These are phyloP conservation scores for Trichoderma gracile DNA, from an alignment of 2,329 filamentous ascomycete genomes.

Conservation along the genomic window DNA sequence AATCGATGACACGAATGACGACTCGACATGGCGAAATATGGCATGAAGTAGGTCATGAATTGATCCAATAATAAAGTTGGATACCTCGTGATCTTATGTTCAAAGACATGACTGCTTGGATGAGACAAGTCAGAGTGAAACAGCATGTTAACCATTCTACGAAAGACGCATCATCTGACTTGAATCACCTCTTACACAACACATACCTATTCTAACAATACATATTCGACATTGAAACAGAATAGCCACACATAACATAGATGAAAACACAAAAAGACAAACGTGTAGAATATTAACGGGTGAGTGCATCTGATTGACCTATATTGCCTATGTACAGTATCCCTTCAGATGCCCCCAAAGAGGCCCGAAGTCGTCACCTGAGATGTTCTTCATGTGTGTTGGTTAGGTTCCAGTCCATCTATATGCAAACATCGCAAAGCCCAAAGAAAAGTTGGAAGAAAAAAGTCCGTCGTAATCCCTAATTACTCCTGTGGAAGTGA, in stretches of 20 bases:
- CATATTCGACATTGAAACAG: too few relatives aligned
- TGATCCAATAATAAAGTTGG: too few relatives aligned
- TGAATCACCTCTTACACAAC: too few relatives aligned
- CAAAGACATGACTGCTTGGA: too few relatives aligned
- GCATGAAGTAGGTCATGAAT: too few relatives aligned
- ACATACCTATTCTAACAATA: too few relatives aligned
- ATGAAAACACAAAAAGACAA: neutral
- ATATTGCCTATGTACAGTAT: constrained; percentile 26
- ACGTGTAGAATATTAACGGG: constrained; percentile 8
- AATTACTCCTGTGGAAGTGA: constrained; percentile 29
- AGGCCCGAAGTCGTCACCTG: constrained; percentile 24
- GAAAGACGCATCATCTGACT: too few relatives aligned
- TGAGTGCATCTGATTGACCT: constrained; percentile 27
- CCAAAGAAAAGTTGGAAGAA: constrained; percentile 29
- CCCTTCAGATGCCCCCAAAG: constrained; percentile 18
- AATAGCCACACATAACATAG: neutral
- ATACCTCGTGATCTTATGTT: too few relatives aligned
- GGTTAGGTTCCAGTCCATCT: constrained; percentile 36
- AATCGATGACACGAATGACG: neutral
- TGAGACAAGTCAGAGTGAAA: too few relatives aligned
- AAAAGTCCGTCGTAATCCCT: constrained; percentile 36
- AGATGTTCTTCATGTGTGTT: constrained; percentile 27
- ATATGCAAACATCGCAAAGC: constrained; percentile 39
- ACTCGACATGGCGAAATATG: neutral
- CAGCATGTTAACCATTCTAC: too few relatives aligned